Conservation (phyloP, 805 yeast genomes). For the Teunomyces pallodes region DNA sequence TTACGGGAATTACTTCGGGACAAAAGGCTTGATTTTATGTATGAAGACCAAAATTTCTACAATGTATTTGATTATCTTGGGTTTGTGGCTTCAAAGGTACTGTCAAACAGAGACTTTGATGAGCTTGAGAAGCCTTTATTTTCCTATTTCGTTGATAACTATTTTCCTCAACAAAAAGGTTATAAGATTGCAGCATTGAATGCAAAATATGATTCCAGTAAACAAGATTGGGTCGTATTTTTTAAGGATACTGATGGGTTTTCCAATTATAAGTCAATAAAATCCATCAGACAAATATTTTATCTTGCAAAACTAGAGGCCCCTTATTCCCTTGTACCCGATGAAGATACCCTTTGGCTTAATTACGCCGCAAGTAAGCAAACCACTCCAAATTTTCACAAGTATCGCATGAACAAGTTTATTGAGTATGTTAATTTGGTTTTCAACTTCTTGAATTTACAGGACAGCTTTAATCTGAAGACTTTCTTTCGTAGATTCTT, state of each 20-base stretch:
- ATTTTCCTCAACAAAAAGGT: constrained; percentile 16
- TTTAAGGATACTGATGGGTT: constrained; percentile 13
- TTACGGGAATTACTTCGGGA: constrained; percentile 50
- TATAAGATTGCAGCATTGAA: constrained; percentile 26
- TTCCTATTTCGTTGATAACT: constrained; percentile 17
- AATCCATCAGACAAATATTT: constrained; percentile 20
- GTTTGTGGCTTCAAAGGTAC: constrained; percentile 26
- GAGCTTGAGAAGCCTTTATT: constrained; percentile 22
- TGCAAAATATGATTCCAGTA: constrained; percentile 31
- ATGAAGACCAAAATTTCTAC: constrained; percentile 34
- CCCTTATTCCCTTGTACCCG: constrained; percentile 29
- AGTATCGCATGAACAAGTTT: constrained; percentile 46
- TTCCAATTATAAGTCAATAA: constrained; percentile 15
- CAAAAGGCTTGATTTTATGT: constrained; percentile 38
- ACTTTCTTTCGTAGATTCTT: constrained; percentile 8
- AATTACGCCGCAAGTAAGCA: constrained; percentile 23
- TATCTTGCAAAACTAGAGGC: constrained; percentile 29
- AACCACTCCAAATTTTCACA: constrained; percentile 33
- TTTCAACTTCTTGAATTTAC: constrained; percentile 34
- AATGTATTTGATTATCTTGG: constrained; percentile 40
- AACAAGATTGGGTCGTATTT: constrained; percentile 34
- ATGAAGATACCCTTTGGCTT: constrained; percentile 16
- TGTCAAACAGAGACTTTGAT: constrained; percentile 17
- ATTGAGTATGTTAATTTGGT: constrained; percentile 49
- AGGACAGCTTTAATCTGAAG: constrained; percentile 15